Base-by-base conservation (phyloP, 371 early-diverging fungal species). In the Mortierella sp. region DNA sequence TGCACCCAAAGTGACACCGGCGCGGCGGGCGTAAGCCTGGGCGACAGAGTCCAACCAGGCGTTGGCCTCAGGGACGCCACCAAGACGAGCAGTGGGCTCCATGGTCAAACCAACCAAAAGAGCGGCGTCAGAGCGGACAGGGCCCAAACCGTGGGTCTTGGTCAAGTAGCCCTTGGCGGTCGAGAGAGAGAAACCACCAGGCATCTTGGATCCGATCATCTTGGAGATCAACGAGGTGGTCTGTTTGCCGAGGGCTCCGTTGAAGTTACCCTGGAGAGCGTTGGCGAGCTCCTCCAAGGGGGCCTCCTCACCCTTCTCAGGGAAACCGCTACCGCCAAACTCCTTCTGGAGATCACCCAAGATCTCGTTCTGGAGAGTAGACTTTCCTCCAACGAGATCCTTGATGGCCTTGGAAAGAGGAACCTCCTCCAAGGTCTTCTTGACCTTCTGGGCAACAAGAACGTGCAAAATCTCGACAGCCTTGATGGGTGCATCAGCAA, bases 291-390 rank as follows among this genome's bases (percentile, higher is more conserved):
- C 99, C 73, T 92, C 90, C 71, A 98, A 90, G 35, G 98, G 95
- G 16, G 94, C 91, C 87, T 98, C 99, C 87, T 98, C 98, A 74
- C 97, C 92, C 90, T 97, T 97, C 88, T 98, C 98, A 46, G 98
- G 96, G 74, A 97, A 93, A 74, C 91, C 87, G 43, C 79, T 77
- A 78, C 93, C 93, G 72, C 95, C 95, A 89, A 98, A 97, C 89
- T 98, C 98, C 84, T 96, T 97, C 85, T 96, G 96, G 72, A 98
- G 91, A 89, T 98, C 98, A 90, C 98, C 99, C 49, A 98, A 91
- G 72, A 98, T 98, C 89, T 98, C 98, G 89, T 98, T 98, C 87
- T 98, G 99, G 75, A 99, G 92, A 43, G 99, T 99, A 10, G 96
- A 96, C 89, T 98, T 98, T 82, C 99, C 98, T 71, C 97, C 97